Evolutionary conservation across 148 eudicot genomes (phyloP).

Genomic region (Camellia sinensis): DNA sequence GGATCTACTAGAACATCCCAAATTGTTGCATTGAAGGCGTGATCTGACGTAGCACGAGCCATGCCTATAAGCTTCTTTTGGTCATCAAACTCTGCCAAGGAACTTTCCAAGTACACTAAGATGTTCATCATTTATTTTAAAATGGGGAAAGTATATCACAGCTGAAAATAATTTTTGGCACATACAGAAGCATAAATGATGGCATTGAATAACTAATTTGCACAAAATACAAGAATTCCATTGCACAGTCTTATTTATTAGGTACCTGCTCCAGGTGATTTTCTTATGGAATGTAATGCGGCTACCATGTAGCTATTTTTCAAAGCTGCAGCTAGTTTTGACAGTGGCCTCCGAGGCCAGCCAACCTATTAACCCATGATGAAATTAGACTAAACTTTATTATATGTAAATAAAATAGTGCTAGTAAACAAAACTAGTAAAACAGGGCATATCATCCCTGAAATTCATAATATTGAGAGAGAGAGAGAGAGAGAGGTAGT

Average conservation of each 20-base stretch:
- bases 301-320: slow-evolving; percentile 96
- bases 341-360: slow-evolving; percentile 93
- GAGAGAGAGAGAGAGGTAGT: background rate
- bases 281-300: slow-evolving; percentile 65
- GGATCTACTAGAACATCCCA: slow-evolving; percentile 99
- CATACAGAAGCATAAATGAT: background rate
- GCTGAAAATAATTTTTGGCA: background rate
- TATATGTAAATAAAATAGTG: background rate
- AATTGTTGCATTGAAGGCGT: slow-evolving; percentile 95
- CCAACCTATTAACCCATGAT: slow-evolving; percentile 62
- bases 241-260: slow-evolving; percentile 18
- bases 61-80: slow-evolving; percentile 84
- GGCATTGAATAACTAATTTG: background rate
- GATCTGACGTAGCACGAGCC: slow-evolving; percentile 99
- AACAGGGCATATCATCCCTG: slow-evolving; percentile 2
- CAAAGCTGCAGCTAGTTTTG: slow-evolving; percentile 84
- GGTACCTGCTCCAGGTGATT: slow-evolving; percentile 68
- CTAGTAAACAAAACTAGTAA: background rate
- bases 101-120: slow-evolving; percentile 76
- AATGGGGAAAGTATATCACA: slow-evolving; percentile 18
- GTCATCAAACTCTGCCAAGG: slow-evolving; percentile 68
- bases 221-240: background rate
- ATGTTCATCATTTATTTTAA: slow-evolving; percentile 45
- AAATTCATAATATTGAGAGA: background rate
- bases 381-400: slow-evolving; percentile 12